Evolutionary conservation across 1,284 basidiomycete genomes (phyloP).

Genomic region (Sporisorium exsertum): DNA sequence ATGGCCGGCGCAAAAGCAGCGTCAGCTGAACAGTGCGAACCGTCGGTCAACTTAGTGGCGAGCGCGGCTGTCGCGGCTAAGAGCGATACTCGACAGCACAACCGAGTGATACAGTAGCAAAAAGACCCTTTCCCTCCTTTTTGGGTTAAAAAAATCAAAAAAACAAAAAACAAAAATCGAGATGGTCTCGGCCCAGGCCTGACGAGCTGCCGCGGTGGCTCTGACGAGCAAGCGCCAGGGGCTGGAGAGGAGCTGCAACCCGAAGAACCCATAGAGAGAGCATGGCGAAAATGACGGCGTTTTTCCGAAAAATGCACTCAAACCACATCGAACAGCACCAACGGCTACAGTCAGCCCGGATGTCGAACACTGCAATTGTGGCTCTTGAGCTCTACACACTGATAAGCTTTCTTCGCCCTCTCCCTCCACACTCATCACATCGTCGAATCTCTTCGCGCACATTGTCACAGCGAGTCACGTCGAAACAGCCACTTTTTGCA

Average conservation of each 20-base stretch:
- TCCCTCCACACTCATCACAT: background rate
- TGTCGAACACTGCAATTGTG: background rate
- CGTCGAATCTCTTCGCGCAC: too few species aligned
- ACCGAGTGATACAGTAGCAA: background rate
- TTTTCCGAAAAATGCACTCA: too few species aligned
- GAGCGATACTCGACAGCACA: too few species aligned
- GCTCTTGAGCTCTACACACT: background rate
- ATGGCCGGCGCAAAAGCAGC: background rate
- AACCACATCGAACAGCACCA: background rate
- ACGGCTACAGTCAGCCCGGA: too few species aligned
- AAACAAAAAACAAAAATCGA: background rate
- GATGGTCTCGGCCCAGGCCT: background rate
- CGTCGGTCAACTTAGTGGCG: background rate
- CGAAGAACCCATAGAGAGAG: slow-evolving; percentile 4
- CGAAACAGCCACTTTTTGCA: too few species aligned
- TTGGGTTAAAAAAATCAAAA: too few species aligned
- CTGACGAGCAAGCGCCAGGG: slow-evolving; percentile 2
- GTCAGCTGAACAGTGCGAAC: background rate
- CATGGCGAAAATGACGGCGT: background rate
- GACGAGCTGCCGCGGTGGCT: background rate
- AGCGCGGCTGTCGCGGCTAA: slow-evolving; percentile 12
- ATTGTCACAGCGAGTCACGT: background rate
- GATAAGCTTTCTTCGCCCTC: background rate
- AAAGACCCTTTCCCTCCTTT: background rate
- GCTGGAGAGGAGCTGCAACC: slow-evolving; percentile 8